Conservation (phyloP, 2,329 filamentous ascomycete genomes). For the Aspergillus neotritici region DNA sequence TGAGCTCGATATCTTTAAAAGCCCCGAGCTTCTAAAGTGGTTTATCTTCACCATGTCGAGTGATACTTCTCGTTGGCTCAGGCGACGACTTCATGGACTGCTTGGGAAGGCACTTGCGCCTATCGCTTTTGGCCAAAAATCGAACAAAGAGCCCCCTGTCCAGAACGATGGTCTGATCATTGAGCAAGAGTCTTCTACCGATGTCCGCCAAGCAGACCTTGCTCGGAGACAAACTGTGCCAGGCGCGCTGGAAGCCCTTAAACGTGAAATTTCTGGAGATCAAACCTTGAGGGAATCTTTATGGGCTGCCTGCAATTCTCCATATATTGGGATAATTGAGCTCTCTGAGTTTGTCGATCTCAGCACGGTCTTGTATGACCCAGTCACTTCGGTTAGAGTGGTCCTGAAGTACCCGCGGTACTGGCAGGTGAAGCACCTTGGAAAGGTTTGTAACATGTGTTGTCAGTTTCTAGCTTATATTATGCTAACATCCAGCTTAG, state of each 20-base stretch:
- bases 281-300: slow-evolving; percentile 48
- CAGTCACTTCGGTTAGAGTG: slow-evolving; percentile 47
- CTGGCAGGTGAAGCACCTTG: slow-evolving; percentile 50
- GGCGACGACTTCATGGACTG: slow-evolving; percentile 47
- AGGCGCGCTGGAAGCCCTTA: slow-evolving; percentile 54
- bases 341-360: slow-evolving; percentile 54
- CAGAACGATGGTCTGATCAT: slow-evolving; percentile 48
- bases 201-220: slow-evolving; percentile 49
- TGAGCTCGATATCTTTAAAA: slow-evolving; percentile 50
- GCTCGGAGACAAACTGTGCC: slow-evolving; percentile 53
- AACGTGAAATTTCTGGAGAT: slow-evolving; percentile 47
- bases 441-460: slow-evolving; percentile 38
- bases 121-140: slow-evolving; percentile 52
- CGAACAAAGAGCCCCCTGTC: slow-evolving; percentile 27
- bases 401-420: slow-evolving; percentile 51
- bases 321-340: slow-evolving; percentile 47
- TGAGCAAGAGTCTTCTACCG: slow-evolving; percentile 50
- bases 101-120: slow-evolving; percentile 54
- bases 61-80: slow-evolving; percentile 55
- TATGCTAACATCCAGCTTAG: slow-evolving; percentile 15
- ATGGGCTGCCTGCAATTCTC: slow-evolving; percentile 53
- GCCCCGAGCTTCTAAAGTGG: slow-evolving; percentile 50
- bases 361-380: slow-evolving; percentile 51
- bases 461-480: neutral
- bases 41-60: slow-evolving; percentile 52